Conservation (phyloP, 805 yeast species). For the Kluyveromyces wickerhamii region DNA sequence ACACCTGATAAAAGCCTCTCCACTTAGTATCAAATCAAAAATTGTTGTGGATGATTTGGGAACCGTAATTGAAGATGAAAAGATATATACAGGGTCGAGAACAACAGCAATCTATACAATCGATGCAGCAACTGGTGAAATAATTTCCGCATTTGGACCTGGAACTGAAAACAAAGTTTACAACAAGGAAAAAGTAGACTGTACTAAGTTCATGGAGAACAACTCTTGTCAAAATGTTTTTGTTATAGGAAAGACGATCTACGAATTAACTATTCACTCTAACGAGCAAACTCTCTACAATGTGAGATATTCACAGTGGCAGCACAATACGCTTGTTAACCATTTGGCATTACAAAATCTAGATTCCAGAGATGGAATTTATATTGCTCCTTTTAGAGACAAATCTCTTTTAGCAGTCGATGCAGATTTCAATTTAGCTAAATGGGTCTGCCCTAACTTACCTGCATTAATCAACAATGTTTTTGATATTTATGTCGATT, state of each 20-base stretch:
- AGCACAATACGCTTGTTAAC: slow-evolving; percentile 76
- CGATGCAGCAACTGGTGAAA: slow-evolving; percentile 65
- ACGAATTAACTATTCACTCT: slow-evolving; percentile 70
- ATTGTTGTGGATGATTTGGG: slow-evolving; percentile 38
- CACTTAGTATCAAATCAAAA: slow-evolving; percentile 54
- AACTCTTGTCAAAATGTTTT: slow-evolving; percentile 33
- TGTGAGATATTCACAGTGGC: slow-evolving; percentile 83
- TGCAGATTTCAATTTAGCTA: slow-evolving; percentile 56
- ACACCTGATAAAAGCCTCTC: slow-evolving; percentile 73
- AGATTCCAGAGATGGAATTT: slow-evolving; percentile 61
- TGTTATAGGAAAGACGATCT: slow-evolving; percentile 63
- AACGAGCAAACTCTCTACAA: slow-evolving; percentile 69
- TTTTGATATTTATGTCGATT: slow-evolving; percentile 56
- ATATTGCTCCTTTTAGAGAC: slow-evolving; percentile 80
- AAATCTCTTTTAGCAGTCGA: slow-evolving; percentile 71
- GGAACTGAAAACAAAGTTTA: slow-evolving; percentile 29
- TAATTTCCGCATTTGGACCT: slow-evolving; percentile 62
- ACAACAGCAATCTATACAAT: slow-evolving; percentile 68
- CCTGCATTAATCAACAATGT: slow-evolving; percentile 69
- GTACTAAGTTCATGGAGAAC: slow-evolving; percentile 10
- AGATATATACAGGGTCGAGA: slow-evolving; percentile 80
- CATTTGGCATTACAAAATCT: slow-evolving; percentile 41
- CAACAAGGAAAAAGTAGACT: slow-evolving; percentile 9
- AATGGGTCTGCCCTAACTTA: slow-evolving; percentile 63
- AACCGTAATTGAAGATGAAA: slow-evolving; percentile 45